phyloP scores from a whole-genome alignment of 768 basidiomycete species.

The Lactarius evosmus region DNA sequence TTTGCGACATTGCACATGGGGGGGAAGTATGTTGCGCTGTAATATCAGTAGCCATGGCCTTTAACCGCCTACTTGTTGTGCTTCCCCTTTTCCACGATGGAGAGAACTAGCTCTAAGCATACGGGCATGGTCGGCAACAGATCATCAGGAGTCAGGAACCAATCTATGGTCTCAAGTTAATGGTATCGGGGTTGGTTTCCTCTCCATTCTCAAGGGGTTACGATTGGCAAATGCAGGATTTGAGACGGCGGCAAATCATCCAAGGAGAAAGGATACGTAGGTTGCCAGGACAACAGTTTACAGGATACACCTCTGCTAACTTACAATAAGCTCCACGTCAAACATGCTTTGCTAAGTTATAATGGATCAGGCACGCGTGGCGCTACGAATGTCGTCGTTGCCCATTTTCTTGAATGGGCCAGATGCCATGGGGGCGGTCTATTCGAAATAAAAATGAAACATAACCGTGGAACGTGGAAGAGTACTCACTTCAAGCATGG shows the following conservation, averaged over 20 bases:
- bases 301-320: neutral
- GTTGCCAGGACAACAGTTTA: neutral
- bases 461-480: too few species aligned
- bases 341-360: neutral
- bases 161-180: neutral
- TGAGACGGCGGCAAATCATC: neutral
- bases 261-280: neutral
- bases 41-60: too few species aligned
- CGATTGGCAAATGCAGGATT: neutral
- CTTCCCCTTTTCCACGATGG: too few species aligned
- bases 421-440: constrained; percentile 18
- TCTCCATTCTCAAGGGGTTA: too few species aligned
- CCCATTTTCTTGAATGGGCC: constrained; percentile 17
- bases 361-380: constrained; percentile 9
- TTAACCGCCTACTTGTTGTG: neutral
- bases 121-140: neutral
- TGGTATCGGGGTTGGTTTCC: neutral
- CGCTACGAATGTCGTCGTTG: neutral
- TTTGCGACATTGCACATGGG: too few species aligned
- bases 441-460: neutral
- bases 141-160: too few species aligned
- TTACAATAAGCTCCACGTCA: neutral
- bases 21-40: too few species aligned
- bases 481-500: constrained; percentile 5
- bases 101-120: too few species aligned